Evolutionary conservation across 2,329 filamentous ascomycete species (phyloP).

Genomic region (Fusarium sublunatum): DNA sequence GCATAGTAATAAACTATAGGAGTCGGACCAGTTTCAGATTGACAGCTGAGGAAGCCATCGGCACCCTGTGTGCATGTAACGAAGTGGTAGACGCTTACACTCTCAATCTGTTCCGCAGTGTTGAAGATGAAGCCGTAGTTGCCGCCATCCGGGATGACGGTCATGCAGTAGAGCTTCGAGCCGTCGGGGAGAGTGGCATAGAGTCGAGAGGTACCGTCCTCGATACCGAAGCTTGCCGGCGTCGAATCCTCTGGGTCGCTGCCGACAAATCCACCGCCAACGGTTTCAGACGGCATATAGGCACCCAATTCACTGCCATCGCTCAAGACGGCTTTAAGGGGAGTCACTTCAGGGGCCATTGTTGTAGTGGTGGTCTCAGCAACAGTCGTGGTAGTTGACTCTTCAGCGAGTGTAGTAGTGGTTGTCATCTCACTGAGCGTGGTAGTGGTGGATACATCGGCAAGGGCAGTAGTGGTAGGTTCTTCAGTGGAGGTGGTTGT

Average conservation of each 20-base stretch:
- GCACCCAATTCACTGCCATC: neutral
- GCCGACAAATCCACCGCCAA: neutral
- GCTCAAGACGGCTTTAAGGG: neutral
- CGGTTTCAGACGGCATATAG: neutral
- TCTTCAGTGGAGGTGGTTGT: neutral
- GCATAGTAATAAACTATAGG: neutral
- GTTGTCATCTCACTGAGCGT: neutral
- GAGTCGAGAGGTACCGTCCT: neutral
- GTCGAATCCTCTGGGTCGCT: accelerated
- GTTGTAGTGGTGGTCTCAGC: neutral
- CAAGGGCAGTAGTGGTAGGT: neutral
- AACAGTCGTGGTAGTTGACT: neutral
- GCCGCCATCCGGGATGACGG: neutral
- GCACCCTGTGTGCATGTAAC: neutral
- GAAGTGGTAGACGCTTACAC: neutral
- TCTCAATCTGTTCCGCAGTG: accelerated
- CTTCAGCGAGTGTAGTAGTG: neutral
- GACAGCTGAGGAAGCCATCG: neutral
- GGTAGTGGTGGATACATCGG: neutral
- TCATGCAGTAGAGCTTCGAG: neutral
- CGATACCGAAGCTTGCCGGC: neutral
- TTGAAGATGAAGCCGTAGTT: neutral
- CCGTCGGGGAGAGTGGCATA: neutral
- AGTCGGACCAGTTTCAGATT: neutral
- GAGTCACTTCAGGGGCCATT: neutral